Percentiles rank a stretch among this genome's conserved stretches.
These are phyloP conservation scores for Halophytophthora batemanensis DNA, from an alignment of 352 stramenopile genomes.

Conservation along the genomic window DNA sequence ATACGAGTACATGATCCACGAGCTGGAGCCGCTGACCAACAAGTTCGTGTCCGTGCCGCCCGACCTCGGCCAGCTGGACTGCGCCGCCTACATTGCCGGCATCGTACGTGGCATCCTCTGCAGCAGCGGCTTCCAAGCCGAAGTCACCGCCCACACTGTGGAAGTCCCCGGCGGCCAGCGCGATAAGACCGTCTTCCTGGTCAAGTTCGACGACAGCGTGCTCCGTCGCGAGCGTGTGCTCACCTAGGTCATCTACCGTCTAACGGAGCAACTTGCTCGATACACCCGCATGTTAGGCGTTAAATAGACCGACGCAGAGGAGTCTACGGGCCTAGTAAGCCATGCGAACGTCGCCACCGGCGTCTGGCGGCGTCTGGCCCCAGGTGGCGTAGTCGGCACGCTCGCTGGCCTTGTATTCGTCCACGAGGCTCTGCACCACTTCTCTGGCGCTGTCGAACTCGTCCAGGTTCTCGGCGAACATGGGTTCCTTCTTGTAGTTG, in stretches of 20 bases:
- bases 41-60: constrained; percentile 96
- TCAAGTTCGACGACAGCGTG: constrained; percentile 86
- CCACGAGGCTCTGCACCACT: constrained; percentile 80
- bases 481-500: constrained; percentile 97
- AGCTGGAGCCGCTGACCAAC: constrained; percentile 92
- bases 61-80: constrained; percentile 95
- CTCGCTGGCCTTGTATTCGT: constrained; percentile 86
- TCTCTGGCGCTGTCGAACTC: constrained; percentile 86
- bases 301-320: constrained; percentile 35
- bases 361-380: constrained; percentile 32
- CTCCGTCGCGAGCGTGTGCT: constrained; percentile 71
- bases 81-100: constrained; percentile 95
- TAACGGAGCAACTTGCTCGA: too few species aligned
- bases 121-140: constrained; percentile 76
- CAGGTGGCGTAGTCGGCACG: constrained; percentile 76
- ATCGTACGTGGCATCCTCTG: constrained; percentile 90
- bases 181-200: constrained; percentile 84
- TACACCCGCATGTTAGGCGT: constrained; percentile 5
- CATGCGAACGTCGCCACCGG: constrained; percentile 54
- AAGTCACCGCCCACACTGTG: constrained; percentile 77
- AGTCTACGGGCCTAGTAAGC: constrained; percentile 15
- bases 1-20: constrained; percentile 99
- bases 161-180: constrained; percentile 55
- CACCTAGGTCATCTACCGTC: constrained; percentile 38
- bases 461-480: constrained; percentile 92